Percentiles rank a stretch among this genome's conserved stretches.
Conservation (phyloP, 768 basidiomycete genomes). For the Dacryopinax primogenitus region DNA sequence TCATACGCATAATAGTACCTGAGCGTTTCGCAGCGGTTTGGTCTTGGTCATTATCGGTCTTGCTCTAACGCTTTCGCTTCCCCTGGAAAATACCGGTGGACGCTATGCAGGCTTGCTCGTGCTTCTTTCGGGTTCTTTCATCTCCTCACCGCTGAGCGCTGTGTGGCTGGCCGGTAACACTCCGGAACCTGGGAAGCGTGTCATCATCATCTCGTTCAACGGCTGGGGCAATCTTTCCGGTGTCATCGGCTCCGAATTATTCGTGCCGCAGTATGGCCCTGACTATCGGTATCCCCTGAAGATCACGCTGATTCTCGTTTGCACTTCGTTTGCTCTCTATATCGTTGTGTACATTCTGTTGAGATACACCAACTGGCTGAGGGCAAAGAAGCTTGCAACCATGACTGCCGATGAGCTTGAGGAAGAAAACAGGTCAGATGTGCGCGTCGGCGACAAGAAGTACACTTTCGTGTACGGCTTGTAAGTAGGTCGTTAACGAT, state of each 20-base stretch:
- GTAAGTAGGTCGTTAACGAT: background rate
- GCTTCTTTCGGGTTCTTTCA: background rate
- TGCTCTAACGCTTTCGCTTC: background rate
- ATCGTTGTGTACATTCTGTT: constrained; percentile 9
- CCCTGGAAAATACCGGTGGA: background rate
- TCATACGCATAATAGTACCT: background rate
- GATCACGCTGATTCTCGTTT: constrained; percentile 13
- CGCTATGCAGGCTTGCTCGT: background rate
- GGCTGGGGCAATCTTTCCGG: constrained; percentile 16
- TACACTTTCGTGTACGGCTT: constrained; percentile 15
- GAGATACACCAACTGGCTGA: constrained; percentile 11
- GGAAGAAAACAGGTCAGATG: constrained; percentile 13
- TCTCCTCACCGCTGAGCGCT: background rate
- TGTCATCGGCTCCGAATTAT: constrained; percentile 14
- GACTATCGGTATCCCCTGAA: constrained; percentile 15
- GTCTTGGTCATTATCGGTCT: background rate
- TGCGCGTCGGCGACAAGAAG: constrained; percentile 17
- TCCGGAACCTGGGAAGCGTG: constrained; percentile 15
- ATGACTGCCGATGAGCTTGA: constrained; percentile 16
- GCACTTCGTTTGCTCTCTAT: constrained; percentile 12
- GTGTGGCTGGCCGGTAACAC: constrained; percentile 15
- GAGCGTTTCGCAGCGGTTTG: background rate
- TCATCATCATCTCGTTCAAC: constrained; percentile 15
- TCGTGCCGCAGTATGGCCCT: constrained; percentile 15
- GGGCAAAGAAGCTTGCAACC: constrained; percentile 12